Evolutionary conservation across 164 flowering plant species (phyloP), one percentile per base, ranked within the genome.

Genomic region (Litsea cubeba): DNA sequence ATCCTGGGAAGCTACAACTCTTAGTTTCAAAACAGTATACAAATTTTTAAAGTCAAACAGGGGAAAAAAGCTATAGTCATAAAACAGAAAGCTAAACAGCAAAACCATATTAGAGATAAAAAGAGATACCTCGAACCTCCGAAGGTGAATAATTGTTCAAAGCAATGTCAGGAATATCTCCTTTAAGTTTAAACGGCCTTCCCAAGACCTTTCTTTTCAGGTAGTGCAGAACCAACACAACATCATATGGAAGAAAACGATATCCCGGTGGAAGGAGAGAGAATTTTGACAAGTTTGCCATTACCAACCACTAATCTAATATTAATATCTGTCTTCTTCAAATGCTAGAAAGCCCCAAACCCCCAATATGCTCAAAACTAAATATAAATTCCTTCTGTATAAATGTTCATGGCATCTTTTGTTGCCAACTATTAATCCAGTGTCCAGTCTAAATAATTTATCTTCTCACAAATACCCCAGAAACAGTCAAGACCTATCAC

Each of bases 181-280:
- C 46, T 10, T 88, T 77, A 74, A 76, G 63, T 10, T 1, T 65
- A 12, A 87, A 62, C 24, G 71, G 79, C 68, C 80, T 85, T 26
- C 91, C 88, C 77, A 75, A 12, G 2, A 93, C 82, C 74, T 93
- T 91, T 79, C 87, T 89, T 81, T 83, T 85, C 49, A 95, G 82
- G 72, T 90, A 90, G 82, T 77, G 90, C 88, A 74, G 65, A n/a
- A 95, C 76, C 73, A 95, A 74, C 80, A 90, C 98, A 46, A 81
- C 90, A 79, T 91, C 92, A 17, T 90, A 88, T 0, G 99, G 98
- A 75, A 87, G 91, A 78, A 95, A 95, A 24, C 98, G 90, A 76
- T 88, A 87, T 1, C 99, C 98, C 0, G 95, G 97, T 24, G 83
- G 97, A 30, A 82, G 85, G 24, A 84, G 46, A 8, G 46, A 40